Base-by-base conservation (phyloP, 2,329 filamentous ascomycete species). In the Hansfordia pulvinata region DNA sequence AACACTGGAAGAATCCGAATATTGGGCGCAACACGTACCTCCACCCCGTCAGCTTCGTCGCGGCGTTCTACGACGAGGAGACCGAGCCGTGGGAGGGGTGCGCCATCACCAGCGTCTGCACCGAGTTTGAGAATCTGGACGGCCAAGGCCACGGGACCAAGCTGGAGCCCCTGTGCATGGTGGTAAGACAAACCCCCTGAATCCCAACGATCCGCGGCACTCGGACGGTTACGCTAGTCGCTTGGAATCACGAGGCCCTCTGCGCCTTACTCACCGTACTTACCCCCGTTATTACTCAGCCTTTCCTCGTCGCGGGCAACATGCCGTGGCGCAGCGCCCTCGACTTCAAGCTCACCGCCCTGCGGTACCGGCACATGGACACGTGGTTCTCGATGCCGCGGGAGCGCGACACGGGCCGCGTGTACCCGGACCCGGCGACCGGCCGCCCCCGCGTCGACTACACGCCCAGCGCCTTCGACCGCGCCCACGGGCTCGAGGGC, bases 21-120 rank as follows among this genome's bases (percentile, higher is more conserved):
- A 76, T 93, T 32, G 86, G 86, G 11, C 65, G 66, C 3, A 82
- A 93, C 40, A 64, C 93, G 3, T 64, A 88, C 40, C 52, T 93
- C 1, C 86, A 94, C 42, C 86, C 84, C 2, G 74, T 73, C 42
- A 66, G 63, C 42, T 43, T 60, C 8, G 37, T 71, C 5, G 44
- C 48, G 4, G 77, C 65, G 3, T 60, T 74, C 11, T 83, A 76
- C 50, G 60, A 76, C 14, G 64, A 84, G 31, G 73, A 79, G 18
- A 64, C 73, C 13, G 63, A 60, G 6, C 71, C 74, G 1, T 80
- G 75, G 75, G 70, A 74, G 44, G 61, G 83, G 11, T 67, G 73
- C 3, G 84, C 85, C 40, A 68, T 93, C 32, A 93, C 83, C 0
- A 68, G 71, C 4, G 74, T 84, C 8, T 74, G 81, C 35, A 69